Evolutionary conservation across 805 yeast species (phyloP).

Genomic region (Zygotorulaspora florentina): DNA sequence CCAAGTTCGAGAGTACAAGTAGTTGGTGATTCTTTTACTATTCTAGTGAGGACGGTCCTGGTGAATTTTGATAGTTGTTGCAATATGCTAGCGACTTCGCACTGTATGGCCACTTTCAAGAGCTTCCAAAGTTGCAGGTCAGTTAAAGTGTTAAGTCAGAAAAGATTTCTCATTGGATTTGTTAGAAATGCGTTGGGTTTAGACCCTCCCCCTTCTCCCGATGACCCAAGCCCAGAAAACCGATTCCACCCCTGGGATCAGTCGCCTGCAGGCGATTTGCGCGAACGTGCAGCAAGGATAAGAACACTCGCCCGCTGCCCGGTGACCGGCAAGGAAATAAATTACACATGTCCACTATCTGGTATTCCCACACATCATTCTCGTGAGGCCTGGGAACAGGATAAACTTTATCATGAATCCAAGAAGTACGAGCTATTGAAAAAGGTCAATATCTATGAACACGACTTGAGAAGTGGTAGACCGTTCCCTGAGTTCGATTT

Average conservation of each 20-base stretch:
- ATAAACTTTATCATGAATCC: constrained; percentile 62
- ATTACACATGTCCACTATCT: constrained; percentile 84
- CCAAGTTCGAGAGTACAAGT: too few species aligned
- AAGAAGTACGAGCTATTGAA: constrained; percentile 69
- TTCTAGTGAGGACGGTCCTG: not conserved
- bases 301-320: constrained; percentile 88
- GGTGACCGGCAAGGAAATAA: constrained; percentile 73
- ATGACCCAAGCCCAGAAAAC: constrained; percentile 66
- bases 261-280: constrained; percentile 80
- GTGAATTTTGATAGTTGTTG: not conserved
- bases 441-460: constrained; percentile 89
- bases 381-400: constrained; percentile 82
- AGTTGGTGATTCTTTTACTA: not conserved
- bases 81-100: constrained; percentile 4
- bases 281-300: constrained; percentile 88
- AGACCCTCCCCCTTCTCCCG: constrained; percentile 60
- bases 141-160: constrained; percentile 9
- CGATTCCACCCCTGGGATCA: constrained; percentile 88
- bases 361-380: constrained; percentile 97
- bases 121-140: constrained; percentile 3
- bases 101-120: constrained; percentile 1
- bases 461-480: constrained; percentile 90
- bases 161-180: constrained; percentile 36
- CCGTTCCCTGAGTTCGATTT: constrained; percentile 94
- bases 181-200: constrained; percentile 49